Evolutionary conservation across 306 rosid species (phyloP).

Genomic region (Hippophae gyantsensis): DNA sequence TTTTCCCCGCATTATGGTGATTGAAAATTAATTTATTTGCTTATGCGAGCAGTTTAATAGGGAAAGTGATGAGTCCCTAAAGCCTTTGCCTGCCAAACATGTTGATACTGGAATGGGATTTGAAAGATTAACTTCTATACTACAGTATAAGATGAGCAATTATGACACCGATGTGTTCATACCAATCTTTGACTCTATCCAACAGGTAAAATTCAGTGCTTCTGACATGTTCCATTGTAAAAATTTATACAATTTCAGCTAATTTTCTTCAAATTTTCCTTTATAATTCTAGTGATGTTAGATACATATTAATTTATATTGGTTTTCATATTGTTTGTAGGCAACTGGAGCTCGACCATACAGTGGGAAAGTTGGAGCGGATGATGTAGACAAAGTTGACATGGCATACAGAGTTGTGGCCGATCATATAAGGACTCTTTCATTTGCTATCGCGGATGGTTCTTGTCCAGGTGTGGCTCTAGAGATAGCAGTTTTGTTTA

Average conservation of each 20-base stretch:
- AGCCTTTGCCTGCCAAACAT: slow-evolving; percentile 86
- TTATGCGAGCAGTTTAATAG: slow-evolving; percentile 57
- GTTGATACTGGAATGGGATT: slow-evolving; percentile 97
- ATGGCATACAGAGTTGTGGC: slow-evolving; percentile 90
- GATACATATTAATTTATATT: neutral
- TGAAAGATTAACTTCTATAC: slow-evolving; percentile 82
- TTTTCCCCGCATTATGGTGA: too few species aligned
- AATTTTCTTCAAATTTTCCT: neutral
- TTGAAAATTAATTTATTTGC: neutral
- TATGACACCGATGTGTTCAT: slow-evolving; percentile 89
- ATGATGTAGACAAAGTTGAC: slow-evolving; percentile 76
- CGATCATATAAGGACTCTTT: slow-evolving; percentile 55
- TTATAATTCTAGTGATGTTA: neutral
- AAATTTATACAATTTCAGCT: too few species aligned
- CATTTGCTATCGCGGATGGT: slow-evolving; percentile 96
- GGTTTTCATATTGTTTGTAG: slow-evolving; percentile 27
- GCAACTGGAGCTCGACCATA: slow-evolving; percentile 84
- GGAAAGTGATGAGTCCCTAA: slow-evolving; percentile 82
- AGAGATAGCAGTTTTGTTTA: neutral
- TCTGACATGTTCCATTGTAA: neutral
- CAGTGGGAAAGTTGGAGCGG: slow-evolving; percentile 79
- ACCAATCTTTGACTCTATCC: slow-evolving; percentile 87
- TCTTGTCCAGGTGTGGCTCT: slow-evolving; percentile 77
- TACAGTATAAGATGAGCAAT: slow-evolving; percentile 89
- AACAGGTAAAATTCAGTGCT: slow-evolving; percentile 37